phyloP scores from a whole-genome alignment of 495 filamentous ascomycete genomes.

The Neurospora terricola region DNA sequence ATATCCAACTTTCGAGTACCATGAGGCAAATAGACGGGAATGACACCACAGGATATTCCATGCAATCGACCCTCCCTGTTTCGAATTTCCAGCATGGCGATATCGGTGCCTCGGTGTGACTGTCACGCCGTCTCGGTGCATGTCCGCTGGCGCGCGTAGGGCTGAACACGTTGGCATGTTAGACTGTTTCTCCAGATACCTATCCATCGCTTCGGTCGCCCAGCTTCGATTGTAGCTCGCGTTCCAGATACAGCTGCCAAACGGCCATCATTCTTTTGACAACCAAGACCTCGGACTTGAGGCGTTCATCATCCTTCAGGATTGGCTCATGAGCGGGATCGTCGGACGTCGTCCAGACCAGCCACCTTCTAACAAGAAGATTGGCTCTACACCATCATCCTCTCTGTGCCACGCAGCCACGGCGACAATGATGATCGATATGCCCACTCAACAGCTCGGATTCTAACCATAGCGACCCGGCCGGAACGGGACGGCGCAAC shows the following conservation, averaged over 20 bases:
- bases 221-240: neutral
- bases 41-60: neutral
- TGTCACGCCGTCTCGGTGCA: neutral
- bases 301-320: neutral
- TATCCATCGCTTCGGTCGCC: neutral
- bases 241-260: neutral
- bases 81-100: neutral
- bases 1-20: neutral
- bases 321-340: neutral
- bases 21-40: neutral
- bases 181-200: neutral
- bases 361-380: neutral
- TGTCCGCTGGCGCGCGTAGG: neutral
- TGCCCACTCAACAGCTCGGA: neutral
- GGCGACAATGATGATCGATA: neutral
- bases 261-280: neutral
- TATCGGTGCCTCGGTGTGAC: neutral
- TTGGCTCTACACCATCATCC: neutral
- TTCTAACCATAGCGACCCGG: neutral
- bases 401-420: neutral
- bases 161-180: neutral
- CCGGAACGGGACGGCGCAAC: neutral
- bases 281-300: neutral
- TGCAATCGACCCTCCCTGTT: neutral
- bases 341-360: neutral